A percentile compares a stretch with the other conserved stretches of the same genome.
These are phyloP conservation scores for Pyrenochaeta sp. DNA, from an alignment of 2,329 filamentous ascomycete genomes.

Conservation along the genomic window DNA sequence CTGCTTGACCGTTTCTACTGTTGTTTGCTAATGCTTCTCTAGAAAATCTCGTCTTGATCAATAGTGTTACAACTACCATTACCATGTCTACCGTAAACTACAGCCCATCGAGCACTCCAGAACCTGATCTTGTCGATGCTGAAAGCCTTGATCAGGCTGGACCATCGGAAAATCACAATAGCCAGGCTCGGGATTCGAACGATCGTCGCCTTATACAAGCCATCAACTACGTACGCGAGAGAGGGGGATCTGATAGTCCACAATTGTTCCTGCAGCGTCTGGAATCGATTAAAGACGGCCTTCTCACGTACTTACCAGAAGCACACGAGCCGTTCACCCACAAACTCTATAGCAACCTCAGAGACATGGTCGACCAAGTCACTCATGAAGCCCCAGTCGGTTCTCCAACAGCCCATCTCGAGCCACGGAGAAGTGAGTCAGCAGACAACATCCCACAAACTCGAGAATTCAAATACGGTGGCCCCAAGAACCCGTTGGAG, in stretches of 20 bases:
- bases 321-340: too few relatives aligned
- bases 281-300: conserved; percentile 16
- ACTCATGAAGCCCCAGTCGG: neutral
- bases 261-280: conserved; percentile 28
- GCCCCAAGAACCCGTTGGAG: conserved; percentile 29
- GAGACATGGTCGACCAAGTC: too few relatives aligned
- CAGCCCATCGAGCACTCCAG: neutral
- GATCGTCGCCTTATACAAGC: conserved; percentile 34
- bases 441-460: conserved; percentile 5
- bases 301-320: conserved; percentile 12
- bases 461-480: conserved; percentile 34
- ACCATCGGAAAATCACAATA: too few relatives aligned
- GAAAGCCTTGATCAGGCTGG: too few relatives aligned
- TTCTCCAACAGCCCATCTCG: neutral
- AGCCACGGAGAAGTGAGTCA: neutral
- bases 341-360: too few relatives aligned
- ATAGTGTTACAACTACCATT: neutral
- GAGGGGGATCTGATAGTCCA: conserved; percentile 29
- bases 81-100: conserved; percentile 10
- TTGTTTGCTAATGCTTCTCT: conserved; percentile 5
- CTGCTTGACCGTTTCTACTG: too few relatives aligned
- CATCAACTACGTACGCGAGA: conserved; percentile 32
- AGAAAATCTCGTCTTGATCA: neutral
- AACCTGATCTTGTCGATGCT: conserved; percentile 11
- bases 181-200: conserved; percentile 22